A percentile compares a stretch with the other conserved stretches of the same genome.
Evolutionary conservation across 805 yeast genomes (phyloP).

Genomic region (Metschnikowia similis): DNA sequence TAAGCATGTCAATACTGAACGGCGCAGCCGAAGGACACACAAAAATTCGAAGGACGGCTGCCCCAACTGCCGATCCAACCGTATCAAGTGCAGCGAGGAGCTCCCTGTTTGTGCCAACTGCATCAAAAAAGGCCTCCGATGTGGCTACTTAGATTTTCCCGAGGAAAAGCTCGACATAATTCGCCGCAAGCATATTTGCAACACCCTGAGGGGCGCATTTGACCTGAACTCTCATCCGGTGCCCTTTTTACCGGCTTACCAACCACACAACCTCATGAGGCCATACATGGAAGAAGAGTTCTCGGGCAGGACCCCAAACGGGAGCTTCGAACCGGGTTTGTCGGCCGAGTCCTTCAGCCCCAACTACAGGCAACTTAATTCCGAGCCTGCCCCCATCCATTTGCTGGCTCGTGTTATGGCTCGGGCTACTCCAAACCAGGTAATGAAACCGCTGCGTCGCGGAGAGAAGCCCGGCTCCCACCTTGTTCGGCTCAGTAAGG

Average conservation of each 20-base stretch:
- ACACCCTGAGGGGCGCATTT: background rate
- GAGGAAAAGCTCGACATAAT: slow-evolving; percentile 32
- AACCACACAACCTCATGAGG: background rate
- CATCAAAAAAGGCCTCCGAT: slow-evolving; percentile 31
- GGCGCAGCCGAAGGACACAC: slow-evolving; percentile 24
- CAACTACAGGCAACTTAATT: background rate
- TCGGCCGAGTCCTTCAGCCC: background rate
- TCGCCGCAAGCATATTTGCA: slow-evolving; percentile 10
- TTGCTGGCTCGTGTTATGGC: background rate
- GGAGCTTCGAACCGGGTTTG: background rate
- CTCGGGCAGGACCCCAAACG: background rate
- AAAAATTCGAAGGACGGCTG: slow-evolving; percentile 32
- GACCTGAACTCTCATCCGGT: background rate
- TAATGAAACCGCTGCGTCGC: background rate
- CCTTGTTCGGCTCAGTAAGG: background rate
- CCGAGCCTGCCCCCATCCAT: background rate
- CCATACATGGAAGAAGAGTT: background rate
- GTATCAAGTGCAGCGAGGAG: slow-evolving; percentile 43
- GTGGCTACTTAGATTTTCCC: slow-evolving; percentile 42
- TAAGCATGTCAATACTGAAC: slow-evolving; percentile 6
- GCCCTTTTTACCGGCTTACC: background rate
- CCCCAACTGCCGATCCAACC: slow-evolving; percentile 40
- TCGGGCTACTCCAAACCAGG: background rate
- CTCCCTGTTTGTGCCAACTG: slow-evolving; percentile 40
- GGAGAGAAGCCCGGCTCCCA: background rate